Base-by-base conservation (phyloP, 495 filamentous ascomycete species). In the Penicillium soppii region DNA sequence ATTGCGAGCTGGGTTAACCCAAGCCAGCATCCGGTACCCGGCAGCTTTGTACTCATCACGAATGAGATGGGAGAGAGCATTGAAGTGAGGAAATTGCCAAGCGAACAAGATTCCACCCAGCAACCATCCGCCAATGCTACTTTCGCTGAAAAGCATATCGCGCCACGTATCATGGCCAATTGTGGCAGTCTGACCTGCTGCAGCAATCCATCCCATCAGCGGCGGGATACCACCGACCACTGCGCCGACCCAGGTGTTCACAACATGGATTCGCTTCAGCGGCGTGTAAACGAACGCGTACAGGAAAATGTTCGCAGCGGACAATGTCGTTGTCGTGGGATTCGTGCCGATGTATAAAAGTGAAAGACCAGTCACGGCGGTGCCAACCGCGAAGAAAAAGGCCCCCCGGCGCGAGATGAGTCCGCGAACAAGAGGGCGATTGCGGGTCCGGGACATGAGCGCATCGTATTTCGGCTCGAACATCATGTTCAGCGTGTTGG, bases 81-180 rank as follows among this genome's bases (percentile, higher is more conserved):
- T 97, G 75, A 98, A 98, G 65, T 98, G 94, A 10, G 94, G 90
- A 61, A 97, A 97, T 66, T 98, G 94, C 94, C 94, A 98, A 1
- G 91, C 89, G 52, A 96, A 95, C 6, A 98, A 74, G 25, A 97
- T 71, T 0, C 79, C 82, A 5, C 89, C 95, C 1, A 96, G 74
- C 6, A 97, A 67, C 94, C 94, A 98, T 1, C 92, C 95, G 2
- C 94, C 94, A 6, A 87, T 71, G 48, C 85, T 87, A 10, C 74
- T 72, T 59, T 85, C 75, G 15, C 82, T 80, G 57, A 88, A 81
- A 0, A 98, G 79, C 25, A 97, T 82, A 49, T 96, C 91, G 19
- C 80, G 76, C 86, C 89, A 92, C 10, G 77, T 80, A 47, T 79
- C 81, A 49, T 80, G 84, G 2, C 82, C 84, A 0, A 85, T 86